A percentile compares a stretch with the other conserved stretches of the same genome.
Evolutionary conservation across 2,329 filamentous ascomycete species (phyloP).

Genomic region (Chrysoporthe puriensis): DNA sequence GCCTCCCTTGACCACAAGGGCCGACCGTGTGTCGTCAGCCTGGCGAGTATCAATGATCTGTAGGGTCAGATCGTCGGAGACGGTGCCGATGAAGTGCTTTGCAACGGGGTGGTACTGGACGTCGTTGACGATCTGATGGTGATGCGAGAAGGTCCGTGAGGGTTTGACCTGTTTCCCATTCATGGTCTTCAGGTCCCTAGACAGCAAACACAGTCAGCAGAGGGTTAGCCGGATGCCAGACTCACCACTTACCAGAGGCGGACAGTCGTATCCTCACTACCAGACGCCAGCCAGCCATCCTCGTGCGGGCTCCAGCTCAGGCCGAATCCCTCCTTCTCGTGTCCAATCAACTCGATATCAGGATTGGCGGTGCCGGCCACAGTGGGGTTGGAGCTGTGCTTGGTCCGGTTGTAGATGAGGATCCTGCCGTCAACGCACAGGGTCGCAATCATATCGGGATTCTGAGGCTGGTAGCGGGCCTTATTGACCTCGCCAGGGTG

Average conservation of each 20-base stretch:
- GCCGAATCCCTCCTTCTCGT: constrained; percentile 88
- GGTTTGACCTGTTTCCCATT: constrained; percentile 73
- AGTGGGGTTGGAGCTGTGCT: constrained; percentile 70
- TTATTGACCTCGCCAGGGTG: constrained; percentile 98
- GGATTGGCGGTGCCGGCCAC: constrained; percentile 77
- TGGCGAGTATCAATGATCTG: constrained; percentile 88
- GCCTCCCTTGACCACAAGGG: constrained; percentile 70
- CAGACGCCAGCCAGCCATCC: constrained; percentile 81
- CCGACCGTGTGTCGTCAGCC: constrained; percentile 65
- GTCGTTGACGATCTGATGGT: constrained; percentile 91
- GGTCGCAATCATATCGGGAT: constrained; percentile 94
- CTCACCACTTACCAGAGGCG: constrained; percentile 73
- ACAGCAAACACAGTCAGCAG: constrained; percentile 15
- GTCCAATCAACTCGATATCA: constrained; percentile 83
- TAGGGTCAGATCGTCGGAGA: constrained; percentile 92
- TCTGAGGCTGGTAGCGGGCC: constrained; percentile 95
- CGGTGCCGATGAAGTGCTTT: constrained; percentile 83
- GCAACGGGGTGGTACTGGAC: constrained; percentile 93
- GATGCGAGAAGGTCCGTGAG: constrained; percentile 79
- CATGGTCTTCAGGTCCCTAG: constrained; percentile 28
- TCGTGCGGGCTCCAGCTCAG: constrained; percentile 89
- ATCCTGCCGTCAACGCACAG: constrained; percentile 86
- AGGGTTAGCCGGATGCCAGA: not conserved
- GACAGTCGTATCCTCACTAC: constrained; percentile 90
- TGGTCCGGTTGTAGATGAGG: constrained; percentile 93